Conservation (phyloP, 2,329 filamentous ascomycete genomes). For the Paraphoma sp. region DNA sequence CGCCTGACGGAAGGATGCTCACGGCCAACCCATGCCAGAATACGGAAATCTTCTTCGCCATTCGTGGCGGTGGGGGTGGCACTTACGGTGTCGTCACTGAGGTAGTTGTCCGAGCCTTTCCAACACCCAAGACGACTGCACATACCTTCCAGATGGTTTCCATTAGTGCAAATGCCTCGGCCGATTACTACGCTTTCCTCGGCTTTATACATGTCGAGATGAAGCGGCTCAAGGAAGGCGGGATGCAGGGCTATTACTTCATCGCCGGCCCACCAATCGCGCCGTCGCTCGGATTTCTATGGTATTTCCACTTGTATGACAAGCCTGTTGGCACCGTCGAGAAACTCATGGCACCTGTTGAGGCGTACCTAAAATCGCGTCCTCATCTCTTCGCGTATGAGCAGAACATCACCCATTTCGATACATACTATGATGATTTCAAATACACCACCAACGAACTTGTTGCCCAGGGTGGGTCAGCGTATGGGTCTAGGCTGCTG, state of each 20-base stretch:
- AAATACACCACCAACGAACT: conserved; percentile 17
- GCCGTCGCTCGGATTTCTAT: conserved; percentile 20
- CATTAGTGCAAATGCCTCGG: conserved; percentile 4
- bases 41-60: conserved; percentile 49
- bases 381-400: conserved; percentile 19
- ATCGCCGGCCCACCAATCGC: conserved; percentile 27
- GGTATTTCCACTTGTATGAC: conserved; percentile 29
- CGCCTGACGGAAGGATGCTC: conserved; percentile 19
- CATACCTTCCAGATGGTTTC: conserved; percentile 23
- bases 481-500: conserved; percentile 29
- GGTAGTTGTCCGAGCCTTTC: conserved; percentile 24
- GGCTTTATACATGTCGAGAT: conserved; percentile 31
- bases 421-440: conserved; percentile 20
- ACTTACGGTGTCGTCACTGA: conserved; percentile 50
- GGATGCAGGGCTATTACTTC: conserved; percentile 36
- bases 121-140: conserved; percentile 37
- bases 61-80: conserved; percentile 50
- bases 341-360: conserved; percentile 22
- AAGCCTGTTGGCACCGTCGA: conserved; percentile 27
- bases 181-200: conserved; percentile 26
- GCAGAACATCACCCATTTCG: conserved; percentile 8
- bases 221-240: conserved; percentile 30
- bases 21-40: conserved; percentile 32
- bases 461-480: conserved; percentile 28
- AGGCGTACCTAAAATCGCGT: conserved; percentile 12